phyloP scores from a whole-genome alignment of 1,139 yeast genomes.

The Pichia kudriavzevii region DNA sequence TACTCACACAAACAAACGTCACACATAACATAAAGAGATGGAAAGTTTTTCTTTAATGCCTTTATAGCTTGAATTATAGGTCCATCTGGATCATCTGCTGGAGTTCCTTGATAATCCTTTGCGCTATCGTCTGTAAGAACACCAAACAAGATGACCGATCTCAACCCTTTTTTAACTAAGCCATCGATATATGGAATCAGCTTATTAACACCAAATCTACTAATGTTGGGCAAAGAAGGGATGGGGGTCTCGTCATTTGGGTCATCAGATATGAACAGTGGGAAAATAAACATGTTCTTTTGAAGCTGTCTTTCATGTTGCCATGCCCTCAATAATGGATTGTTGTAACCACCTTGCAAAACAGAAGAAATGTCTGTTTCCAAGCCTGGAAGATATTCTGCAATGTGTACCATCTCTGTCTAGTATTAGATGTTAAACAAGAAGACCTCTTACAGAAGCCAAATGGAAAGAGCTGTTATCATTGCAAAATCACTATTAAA shows the following conservation, averaged over 20 bases:
- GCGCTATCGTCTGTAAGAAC: slow-evolving; percentile 70
- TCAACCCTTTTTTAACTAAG: slow-evolving; percentile 73
- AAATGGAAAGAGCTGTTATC: too few relatives aligned
- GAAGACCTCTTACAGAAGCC: too few relatives aligned
- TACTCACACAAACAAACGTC: slow-evolving; percentile 97
- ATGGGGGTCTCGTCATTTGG: slow-evolving; percentile 75
- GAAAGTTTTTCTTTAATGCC: slow-evolving; percentile 56
- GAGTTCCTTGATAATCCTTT: slow-evolving; percentile 76
- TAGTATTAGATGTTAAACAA: too few relatives aligned
- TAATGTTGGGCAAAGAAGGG: slow-evolving; percentile 79
- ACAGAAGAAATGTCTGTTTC: slow-evolving; percentile 68
- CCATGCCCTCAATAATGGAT: slow-evolving; percentile 86
- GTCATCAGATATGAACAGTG: slow-evolving; percentile 75
- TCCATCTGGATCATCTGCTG: slow-evolving; percentile 95
- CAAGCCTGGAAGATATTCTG: slow-evolving; percentile 54
- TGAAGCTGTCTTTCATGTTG: slow-evolving; percentile 77
- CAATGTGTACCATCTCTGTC: slow-evolving; percentile 38
- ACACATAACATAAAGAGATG: slow-evolving; percentile 79
- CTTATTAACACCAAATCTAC: slow-evolving; percentile 77
- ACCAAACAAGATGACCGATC: slow-evolving; percentile 85
- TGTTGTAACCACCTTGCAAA: slow-evolving; percentile 90
- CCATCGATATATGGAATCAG: slow-evolving; percentile 63
- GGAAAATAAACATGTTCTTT: slow-evolving; percentile 88
- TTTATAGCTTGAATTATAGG: slow-evolving; percentile 83
- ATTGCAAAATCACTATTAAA: too few relatives aligned